phyloP scores from a whole-genome alignment of 2,329 filamentous ascomycete genomes.

The Knoxdaviesia proteae region DNA sequence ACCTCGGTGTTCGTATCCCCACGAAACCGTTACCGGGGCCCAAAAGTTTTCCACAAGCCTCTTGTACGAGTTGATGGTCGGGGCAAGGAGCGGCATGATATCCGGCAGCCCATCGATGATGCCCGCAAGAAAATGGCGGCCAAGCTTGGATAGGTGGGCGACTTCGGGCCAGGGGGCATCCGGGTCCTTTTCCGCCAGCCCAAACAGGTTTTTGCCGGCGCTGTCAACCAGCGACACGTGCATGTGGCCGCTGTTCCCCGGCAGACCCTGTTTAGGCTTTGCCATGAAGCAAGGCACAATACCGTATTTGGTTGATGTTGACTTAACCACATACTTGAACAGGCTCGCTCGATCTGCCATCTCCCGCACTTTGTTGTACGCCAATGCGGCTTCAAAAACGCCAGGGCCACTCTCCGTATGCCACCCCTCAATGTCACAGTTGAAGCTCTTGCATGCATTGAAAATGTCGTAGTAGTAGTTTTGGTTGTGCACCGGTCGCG shows the following conservation, averaged over 20 bases:
- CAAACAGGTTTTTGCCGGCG: slow-evolving; percentile 67
- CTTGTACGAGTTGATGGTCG: slow-evolving; percentile 96
- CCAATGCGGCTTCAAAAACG: slow-evolving; percentile 85
- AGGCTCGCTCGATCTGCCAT: slow-evolving; percentile 86
- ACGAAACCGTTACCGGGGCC: slow-evolving; percentile 93
- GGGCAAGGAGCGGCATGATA: slow-evolving; percentile 86
- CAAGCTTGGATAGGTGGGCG: slow-evolving; percentile 63
- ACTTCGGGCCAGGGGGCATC: slow-evolving; percentile 57
- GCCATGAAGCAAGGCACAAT: slow-evolving; percentile 99
- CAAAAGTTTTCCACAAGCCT: slow-evolving; percentile 96
- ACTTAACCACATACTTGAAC: slow-evolving; percentile 85
- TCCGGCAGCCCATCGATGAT: slow-evolving; percentile 75
- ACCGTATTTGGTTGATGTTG: slow-evolving; percentile 64
- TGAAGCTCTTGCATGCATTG: slow-evolving; percentile 56
- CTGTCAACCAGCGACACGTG: slow-evolving; percentile 74
- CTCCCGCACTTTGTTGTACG: slow-evolving; percentile 67
- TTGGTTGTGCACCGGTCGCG: slow-evolving; percentile 70
- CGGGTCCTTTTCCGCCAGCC: slow-evolving; percentile 49
- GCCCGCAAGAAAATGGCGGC: slow-evolving; percentile 82
- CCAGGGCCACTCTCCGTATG: slow-evolving; percentile 87
- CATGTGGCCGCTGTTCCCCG: slow-evolving; percentile 90
- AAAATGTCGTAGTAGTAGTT: slow-evolving; percentile 84
- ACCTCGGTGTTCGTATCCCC: slow-evolving; percentile 88
- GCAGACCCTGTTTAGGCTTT: slow-evolving; percentile 75
- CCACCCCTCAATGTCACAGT: slow-evolving; percentile 77